These are phyloP conservation scores for Xylaria longipes DNA, from an alignment of 495 filamentous ascomycete species.

Conservation along the genomic window DNA sequence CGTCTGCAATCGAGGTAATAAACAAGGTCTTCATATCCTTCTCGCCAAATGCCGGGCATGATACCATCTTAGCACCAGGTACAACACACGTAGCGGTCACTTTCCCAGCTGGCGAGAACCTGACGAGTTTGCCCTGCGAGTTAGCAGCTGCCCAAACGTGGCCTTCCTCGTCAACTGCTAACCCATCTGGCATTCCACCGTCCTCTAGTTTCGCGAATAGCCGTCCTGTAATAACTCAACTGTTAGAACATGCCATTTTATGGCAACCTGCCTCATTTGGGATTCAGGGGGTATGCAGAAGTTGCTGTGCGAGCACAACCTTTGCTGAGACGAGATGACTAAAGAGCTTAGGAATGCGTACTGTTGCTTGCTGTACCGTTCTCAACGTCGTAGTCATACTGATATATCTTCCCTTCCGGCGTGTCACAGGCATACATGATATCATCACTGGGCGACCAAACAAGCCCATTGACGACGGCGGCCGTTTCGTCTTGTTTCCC, in stretches of 20 bases:
- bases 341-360: neutral
- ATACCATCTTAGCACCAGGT: conserved; percentile 36
- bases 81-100: conserved; percentile 34
- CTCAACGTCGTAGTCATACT: conserved; percentile 35
- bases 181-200: conserved; percentile 36
- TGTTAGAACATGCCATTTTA: neutral
- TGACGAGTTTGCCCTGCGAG: conserved; percentile 35
- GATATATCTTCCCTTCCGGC: conserved; percentile 32
- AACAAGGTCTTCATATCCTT: conserved; percentile 32
- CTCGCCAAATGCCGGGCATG: conserved; percentile 37
- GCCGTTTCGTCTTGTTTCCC: conserved; percentile 30
- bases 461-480: conserved; percentile 37
- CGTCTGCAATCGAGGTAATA: conserved; percentile 17
- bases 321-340: neutral
- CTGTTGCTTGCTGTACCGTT: conserved; percentile 31
- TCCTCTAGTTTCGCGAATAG: conserved; percentile 35
- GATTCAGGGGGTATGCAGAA: neutral
- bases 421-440: conserved; percentile 37
- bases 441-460: conserved; percentile 32
- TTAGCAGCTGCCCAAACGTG: conserved; percentile 40
- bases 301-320: neutral
- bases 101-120: conserved; percentile 31
- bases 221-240: neutral
- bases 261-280: neutral
- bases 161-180: conserved; percentile 37